Evolutionary conservation across 768 basidiomycete genomes (phyloP).

Genomic region (Lactifluus hygrophoroides): DNA sequence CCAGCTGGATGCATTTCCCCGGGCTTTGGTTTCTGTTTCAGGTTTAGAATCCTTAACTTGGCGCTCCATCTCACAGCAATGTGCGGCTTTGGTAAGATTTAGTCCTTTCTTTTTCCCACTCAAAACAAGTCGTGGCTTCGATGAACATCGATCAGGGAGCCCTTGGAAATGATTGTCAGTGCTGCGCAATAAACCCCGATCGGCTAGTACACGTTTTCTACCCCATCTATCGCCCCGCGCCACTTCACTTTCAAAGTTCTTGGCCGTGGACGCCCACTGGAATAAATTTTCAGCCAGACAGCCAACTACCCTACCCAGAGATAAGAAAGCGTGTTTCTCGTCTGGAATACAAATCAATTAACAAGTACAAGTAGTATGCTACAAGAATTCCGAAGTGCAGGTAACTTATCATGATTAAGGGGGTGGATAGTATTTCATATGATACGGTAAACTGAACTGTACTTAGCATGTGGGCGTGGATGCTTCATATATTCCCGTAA

Average conservation of each 20-base stretch:
- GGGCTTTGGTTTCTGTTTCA: neutral
- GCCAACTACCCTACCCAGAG: neutral
- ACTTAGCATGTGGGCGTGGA: slow-evolving; percentile 7
- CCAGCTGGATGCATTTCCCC: neutral
- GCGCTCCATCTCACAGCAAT: neutral
- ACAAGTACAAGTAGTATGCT: slow-evolving; percentile 15
- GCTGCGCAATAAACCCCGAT: neutral
- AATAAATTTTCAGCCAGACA: neutral
- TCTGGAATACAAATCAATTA: slow-evolving; percentile 16
- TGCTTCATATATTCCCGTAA: neutral
- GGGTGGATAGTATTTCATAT: neutral
- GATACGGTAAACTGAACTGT: neutral
- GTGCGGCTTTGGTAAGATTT: neutral
- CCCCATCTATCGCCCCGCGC: neutral
- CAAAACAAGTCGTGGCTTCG: neutral
- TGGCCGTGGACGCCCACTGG: neutral
- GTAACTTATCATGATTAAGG: neutral
- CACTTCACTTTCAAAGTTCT: neutral
- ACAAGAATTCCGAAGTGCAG: slow-evolving; percentile 2
- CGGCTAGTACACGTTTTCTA: neutral
- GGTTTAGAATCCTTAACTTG: neutral
- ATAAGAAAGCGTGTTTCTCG: neutral
- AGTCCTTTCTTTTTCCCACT: neutral
- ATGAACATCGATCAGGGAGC: neutral
- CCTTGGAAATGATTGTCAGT: neutral